phyloP scores from a whole-genome alignment of 2,329 filamentous ascomycete genomes.

The Diaporthe sp. region DNA sequence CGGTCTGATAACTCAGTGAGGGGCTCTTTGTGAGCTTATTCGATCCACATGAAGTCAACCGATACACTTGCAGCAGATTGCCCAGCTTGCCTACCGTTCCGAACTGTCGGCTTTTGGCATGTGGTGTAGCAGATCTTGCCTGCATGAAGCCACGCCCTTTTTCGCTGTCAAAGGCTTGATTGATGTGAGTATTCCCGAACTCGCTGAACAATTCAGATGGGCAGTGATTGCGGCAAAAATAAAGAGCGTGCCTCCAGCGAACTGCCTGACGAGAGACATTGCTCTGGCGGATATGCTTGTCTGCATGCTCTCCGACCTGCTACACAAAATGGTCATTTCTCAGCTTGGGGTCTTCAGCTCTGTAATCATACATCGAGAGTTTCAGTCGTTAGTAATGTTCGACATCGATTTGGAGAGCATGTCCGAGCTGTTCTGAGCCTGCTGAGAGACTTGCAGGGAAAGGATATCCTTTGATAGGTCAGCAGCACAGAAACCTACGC shows the following conservation, averaged over 20 bases:
- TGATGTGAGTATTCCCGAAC: background rate
- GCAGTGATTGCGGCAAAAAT: background rate
- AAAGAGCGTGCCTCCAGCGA: no score
- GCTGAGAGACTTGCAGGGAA: no score
- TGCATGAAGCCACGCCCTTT: no score
- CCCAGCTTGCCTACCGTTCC: background rate
- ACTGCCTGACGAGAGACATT: background rate
- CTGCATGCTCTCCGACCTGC: background rate
- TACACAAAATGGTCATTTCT: no score
- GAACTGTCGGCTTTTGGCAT: background rate
- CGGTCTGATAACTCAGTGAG: no score
- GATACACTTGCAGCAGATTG: background rate
- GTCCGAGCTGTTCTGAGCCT: no score
- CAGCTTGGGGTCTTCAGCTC: background rate
- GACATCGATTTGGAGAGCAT: background rate
- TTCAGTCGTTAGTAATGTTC: no score
- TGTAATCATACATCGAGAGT: background rate
- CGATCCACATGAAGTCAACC: background rate
- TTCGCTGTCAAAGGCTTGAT: background rate
- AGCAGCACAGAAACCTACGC: background rate
- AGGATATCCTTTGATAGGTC: background rate
- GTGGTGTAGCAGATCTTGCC: background rate
- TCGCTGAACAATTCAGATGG: background rate
- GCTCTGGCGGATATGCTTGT: background rate
- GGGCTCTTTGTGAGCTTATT: no score